Percentiles rank a stretch among this genome's conserved stretches.
Conservation (phyloP, 1,139 yeast genomes). For the Saccharomyces hybrid region DNA sequence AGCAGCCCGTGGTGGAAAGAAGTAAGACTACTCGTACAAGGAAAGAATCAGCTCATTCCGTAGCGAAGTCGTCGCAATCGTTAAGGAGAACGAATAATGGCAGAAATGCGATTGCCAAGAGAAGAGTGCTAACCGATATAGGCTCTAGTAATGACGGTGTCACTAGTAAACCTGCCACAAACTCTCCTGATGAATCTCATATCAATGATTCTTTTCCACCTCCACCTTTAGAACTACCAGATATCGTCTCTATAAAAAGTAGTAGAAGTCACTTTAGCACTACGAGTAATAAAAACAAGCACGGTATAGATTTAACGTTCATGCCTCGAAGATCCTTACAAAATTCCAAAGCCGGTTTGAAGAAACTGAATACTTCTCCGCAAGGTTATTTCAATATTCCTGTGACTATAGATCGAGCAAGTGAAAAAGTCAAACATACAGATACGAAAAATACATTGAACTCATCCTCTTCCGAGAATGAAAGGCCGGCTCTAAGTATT, state of each 20-base stretch:
- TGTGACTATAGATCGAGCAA: constrained; percentile 11
- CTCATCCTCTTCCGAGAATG: background rate
- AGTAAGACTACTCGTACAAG: constrained; percentile 3
- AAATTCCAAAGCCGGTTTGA: constrained; percentile 19
- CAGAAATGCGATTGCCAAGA: constrained; percentile 16
- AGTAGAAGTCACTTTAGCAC: background rate
- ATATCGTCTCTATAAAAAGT: constrained; percentile 13
- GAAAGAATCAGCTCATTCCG: background rate
- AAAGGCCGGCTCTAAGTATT: background rate
- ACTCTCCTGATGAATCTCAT: background rate
- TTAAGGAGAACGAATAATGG: constrained; percentile 12
- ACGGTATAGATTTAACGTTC: constrained; percentile 9
- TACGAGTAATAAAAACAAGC: constrained; percentile 1
- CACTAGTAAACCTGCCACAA: background rate
- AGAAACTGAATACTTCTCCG: constrained; percentile 10
- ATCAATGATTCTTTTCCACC: constrained; percentile 5
- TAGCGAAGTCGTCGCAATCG: constrained; percentile 10
- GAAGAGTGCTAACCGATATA: constrained; percentile 11
- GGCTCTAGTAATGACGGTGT: background rate
- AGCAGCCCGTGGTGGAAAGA: constrained; percentile 3
- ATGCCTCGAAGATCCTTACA: constrained; percentile 20
- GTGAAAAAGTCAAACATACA: background rate
- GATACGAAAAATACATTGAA: background rate
- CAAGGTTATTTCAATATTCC: constrained; percentile 18
- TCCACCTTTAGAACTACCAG: constrained; percentile 16